Percentiles rank a stretch among this genome's conserved stretches.
Evolutionary conservation across 2,329 filamentous ascomycete genomes (phyloP).

Genomic region (Chaetomiaceae sp.): DNA sequence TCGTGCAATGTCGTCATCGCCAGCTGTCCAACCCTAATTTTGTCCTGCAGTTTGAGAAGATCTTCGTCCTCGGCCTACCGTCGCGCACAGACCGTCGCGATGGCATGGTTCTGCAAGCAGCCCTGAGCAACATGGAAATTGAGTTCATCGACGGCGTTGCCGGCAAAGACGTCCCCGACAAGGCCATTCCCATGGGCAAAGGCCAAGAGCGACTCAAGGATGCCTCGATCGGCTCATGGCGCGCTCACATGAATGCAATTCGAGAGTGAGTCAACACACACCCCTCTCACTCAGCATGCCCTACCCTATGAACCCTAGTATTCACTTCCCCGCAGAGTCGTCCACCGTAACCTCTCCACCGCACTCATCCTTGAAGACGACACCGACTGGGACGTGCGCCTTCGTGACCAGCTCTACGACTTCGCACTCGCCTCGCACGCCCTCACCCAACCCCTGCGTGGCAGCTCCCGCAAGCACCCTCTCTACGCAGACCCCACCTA

Average conservation of each 20-base stretch:
- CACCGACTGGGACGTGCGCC: slow-evolving; percentile 44
- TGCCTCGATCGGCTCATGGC: slow-evolving; percentile 28
- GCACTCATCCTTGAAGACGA: slow-evolving; percentile 47
- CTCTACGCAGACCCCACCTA: slow-evolving; percentile 29
- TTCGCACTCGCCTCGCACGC: slow-evolving; percentile 27
- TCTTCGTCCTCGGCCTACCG: slow-evolving; percentile 47
- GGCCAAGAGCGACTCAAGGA: background rate
- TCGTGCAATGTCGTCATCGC: no score
- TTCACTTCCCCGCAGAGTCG: slow-evolving; percentile 28
- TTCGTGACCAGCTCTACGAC: slow-evolving; percentile 39
- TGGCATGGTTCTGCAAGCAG: slow-evolving; percentile 41
- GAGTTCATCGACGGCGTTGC: slow-evolving; percentile 43
- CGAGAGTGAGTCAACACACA: slow-evolving; percentile 24
- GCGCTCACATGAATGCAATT: slow-evolving; percentile 36
- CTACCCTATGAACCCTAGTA: background rate
- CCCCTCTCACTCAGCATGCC: background rate
- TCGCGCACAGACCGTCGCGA: slow-evolving; percentile 46
- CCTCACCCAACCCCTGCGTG: slow-evolving; percentile 28
- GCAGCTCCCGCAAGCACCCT: background rate
- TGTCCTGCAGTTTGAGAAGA: slow-evolving; percentile 41
- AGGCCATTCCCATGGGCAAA: slow-evolving; percentile 30
- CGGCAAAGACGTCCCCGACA: slow-evolving; percentile 35
- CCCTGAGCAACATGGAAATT: slow-evolving; percentile 40
- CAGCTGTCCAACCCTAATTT: background rate
- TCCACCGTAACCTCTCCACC: slow-evolving; percentile 35